These are phyloP conservation scores for Gossypium thurberi DNA, from an alignment of 345 rosid genomes.

Conservation along the genomic window DNA sequence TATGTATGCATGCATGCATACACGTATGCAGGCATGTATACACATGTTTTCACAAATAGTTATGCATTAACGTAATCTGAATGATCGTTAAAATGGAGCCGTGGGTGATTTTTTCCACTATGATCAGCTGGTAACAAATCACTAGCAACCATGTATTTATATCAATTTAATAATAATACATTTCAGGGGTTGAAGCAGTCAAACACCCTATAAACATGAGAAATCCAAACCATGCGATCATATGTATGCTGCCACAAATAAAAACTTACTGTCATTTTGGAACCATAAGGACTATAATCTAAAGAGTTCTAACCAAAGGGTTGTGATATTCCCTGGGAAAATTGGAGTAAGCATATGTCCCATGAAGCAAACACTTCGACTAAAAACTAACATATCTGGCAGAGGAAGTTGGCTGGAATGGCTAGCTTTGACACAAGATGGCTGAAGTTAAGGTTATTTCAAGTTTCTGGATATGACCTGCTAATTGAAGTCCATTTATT, in stretches of 20 bases:
- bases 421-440: background rate
- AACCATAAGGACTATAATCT: background rate
- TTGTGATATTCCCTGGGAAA: background rate
- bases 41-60: too few species aligned
- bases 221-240: background rate
- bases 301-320: background rate
- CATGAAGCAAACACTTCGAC: background rate
- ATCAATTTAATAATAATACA: background rate
- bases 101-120: background rate
- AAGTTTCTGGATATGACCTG: conserved; percentile 23
- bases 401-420: background rate
- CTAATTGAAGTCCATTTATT: conserved; percentile 6
- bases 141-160: background rate
- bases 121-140: background rate
- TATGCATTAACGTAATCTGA: too few species aligned
- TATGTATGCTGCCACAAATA: background rate
- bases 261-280: background rate
- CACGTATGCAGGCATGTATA: too few species aligned
- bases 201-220: background rate
- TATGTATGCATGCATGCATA: too few species aligned
- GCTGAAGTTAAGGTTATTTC: conserved; percentile 2
- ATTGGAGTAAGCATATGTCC: background rate
- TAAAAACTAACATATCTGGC: background rate
- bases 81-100: background rate
- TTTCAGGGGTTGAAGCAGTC: background rate